A percentile compares a stretch with the other conserved stretches of the same genome.
Conservation (phyloP, 2,329 filamentous ascomycete genomes). For the Myriosclerotinia duriaeana region DNA sequence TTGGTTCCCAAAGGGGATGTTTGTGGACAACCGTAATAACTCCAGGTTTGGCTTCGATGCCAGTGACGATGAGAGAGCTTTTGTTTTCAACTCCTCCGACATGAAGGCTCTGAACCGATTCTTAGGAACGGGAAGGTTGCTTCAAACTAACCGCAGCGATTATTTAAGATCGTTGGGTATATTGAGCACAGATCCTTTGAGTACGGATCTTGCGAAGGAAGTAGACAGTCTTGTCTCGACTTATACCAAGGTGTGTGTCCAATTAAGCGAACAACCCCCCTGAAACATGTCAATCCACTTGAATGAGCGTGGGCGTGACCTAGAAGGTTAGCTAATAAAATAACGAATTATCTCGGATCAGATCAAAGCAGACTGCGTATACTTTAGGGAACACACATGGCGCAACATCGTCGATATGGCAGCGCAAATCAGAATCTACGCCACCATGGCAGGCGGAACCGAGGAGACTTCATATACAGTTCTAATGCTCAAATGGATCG, state of each 20-base stretch:
- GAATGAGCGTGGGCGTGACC: neutral
- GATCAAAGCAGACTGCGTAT: slow-evolving; percentile 5
- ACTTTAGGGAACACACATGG: slow-evolving; percentile 11
- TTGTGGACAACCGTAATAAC: slow-evolving; percentile 1
- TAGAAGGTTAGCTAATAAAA: neutral
- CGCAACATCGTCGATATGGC: slow-evolving; percentile 5
- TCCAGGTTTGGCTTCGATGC: neutral
- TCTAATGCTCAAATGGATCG: slow-evolving; percentile 12
- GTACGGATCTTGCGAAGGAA: neutral
- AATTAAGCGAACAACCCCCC: neutral
- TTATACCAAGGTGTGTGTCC: neutral
- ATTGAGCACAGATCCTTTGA: neutral
- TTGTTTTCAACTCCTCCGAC: slow-evolving; percentile 3
- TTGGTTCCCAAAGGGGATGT: slow-evolving; percentile 16
- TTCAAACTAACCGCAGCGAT: neutral
- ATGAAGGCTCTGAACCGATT: slow-evolving; percentile 7
- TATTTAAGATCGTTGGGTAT: slow-evolving; percentile 10
- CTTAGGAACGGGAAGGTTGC: slow-evolving; percentile 1
- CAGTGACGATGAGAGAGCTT: slow-evolving; percentile 8
- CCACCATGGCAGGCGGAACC: slow-evolving; percentile 13
- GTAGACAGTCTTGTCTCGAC: neutral
- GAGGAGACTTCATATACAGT: slow-evolving; percentile 5
- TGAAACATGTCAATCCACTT: neutral
- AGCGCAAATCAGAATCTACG: slow-evolving; percentile 8
- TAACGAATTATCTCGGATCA: neutral